Base-by-base conservation (phyloP, 768 basidiomycete genomes). In the Phanerochaete carnosa region DNA sequence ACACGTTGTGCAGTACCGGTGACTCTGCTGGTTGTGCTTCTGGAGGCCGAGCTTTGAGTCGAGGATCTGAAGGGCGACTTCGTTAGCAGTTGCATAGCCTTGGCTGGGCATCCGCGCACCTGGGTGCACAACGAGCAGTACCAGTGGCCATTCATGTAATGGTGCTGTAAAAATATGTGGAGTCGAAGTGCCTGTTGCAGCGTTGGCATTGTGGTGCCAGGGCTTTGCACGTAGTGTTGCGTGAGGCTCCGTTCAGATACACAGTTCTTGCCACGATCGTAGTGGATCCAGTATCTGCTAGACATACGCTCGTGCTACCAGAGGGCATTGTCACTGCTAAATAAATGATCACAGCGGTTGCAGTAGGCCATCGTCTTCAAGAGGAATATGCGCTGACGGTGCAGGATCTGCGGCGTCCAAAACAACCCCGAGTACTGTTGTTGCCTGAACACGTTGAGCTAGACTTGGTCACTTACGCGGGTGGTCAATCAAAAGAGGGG, bases 181-280 rank as follows among this genome's bases (percentile, higher is more conserved):
- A 43, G 52, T 66, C 52, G 26, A 55, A 62, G 28, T 64, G 37
- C 52, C 55, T 35, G 47, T 59, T 29, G 58, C 61, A 59, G 43
- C 52, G 46, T 43, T 50, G 49, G 52, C 59, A 62, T 70, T 67
- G 49, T 35, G 15, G 35, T 67, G 68, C n/a, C 39, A 6, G 60
- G 61, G 58, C 67, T 68, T 46, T 69, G 59, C 35, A 67, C 54
- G 46, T 56, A 69, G 47, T 69, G 68, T 35, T 64, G 39, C n/a
- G n/a, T 52, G 30, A 66, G 59, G 1, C 45, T 58, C 23, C 49
- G 29, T n/a, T 28, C 49, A 1, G 49, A 28, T 26, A 6, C 3
- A 66, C 86, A 87, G 63, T 87, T 83, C 12, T 39, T 28, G 0
- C 74, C 51, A 62, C 86, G 88, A 7, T 73, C 66, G 13, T 70